Base-by-base conservation (phyloP, 768 basidiomycete genomes). In the Psilocybe sp. region DNA sequence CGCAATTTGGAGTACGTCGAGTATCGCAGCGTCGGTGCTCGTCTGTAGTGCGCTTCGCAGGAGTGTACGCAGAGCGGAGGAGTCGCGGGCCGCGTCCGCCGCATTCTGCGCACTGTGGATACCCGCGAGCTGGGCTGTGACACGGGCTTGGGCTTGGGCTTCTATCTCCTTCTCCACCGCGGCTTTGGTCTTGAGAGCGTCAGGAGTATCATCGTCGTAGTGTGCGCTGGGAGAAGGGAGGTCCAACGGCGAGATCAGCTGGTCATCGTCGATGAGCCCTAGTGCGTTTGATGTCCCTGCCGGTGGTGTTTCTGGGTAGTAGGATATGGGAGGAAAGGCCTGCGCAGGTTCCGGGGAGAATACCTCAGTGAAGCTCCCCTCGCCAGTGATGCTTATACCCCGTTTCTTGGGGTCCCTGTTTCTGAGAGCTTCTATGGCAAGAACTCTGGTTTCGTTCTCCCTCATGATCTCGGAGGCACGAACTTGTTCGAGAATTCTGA, bases 21-120 rank as follows among this genome's bases (percentile, higher is more conserved):
- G 66, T 75, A 89, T 81, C 55, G 81, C 78, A 8, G 71, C 77
- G 58, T 90, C 89, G 54, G 70, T 82, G 47, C 77, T 77, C 5
- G 78, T 70, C 45, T 74, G 70, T 23, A 87, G 67, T 12, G 85
- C 84, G 1, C 63, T 64, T 5, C 78, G 77, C 73, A 91, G 77
- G 44, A 86, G 74, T 50, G 70, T 67, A 1, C 84, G 69, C 13
- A 90, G 68, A 44, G 84, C 79, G 4, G 70, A 75, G 28, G 72
- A 63, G 64, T 90, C 89, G 32, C 64, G 62, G 10, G 69, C 73
- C 9, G 64, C 64, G 61, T 89, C 87, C 13, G 58, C 40, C 2
- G 62, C 53, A 39, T 72, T 68, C 52, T 72, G 70, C 10, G 50
- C 44, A 12, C 47, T 49, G 20, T 69, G 66, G 8, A 69, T 55